Conservation (phyloP, 495 filamentous ascomycete genomes). For the Pseudevernia furfuracea region DNA sequence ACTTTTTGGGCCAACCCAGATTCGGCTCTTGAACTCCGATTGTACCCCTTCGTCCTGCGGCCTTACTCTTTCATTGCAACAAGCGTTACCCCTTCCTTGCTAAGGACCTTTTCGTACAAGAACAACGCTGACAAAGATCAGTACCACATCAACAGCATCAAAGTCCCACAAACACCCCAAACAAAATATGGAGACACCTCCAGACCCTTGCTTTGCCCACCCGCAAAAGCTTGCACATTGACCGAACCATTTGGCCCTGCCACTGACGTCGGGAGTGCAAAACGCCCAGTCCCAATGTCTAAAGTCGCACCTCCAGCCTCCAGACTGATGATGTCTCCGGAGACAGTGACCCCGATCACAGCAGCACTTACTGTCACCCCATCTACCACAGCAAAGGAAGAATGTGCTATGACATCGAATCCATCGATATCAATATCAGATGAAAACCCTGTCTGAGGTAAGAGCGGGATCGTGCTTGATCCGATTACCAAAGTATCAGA, state of each 20-base stretch:
- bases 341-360: not conserved
- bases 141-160: not conserved
- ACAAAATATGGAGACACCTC: not conserved
- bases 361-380: not conserved
- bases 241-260: not conserved
- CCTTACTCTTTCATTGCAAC: too few relatives aligned
- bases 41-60: too few relatives aligned
- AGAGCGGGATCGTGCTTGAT: slow-evolving; percentile 5
- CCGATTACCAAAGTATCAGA: slow-evolving; percentile 4
- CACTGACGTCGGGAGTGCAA: not conserved
- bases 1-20: too few relatives aligned
- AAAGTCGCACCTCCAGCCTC: not conserved
- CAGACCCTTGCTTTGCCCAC: not conserved
- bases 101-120: too few relatives aligned
- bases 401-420: not conserved
- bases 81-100: too few relatives aligned
- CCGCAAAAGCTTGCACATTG: not conserved
- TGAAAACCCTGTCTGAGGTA: not conserved
- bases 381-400: slow-evolving; percentile 3
- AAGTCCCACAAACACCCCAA: not conserved
- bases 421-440: not conserved
- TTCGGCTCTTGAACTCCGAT: too few relatives aligned
- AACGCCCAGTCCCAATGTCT: not conserved
- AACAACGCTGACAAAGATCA: not conserved
- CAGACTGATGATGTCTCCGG: not conserved